Percentiles rank a stretch among this genome's conserved stretches.
These are phyloP conservation scores for Cordyceps javanica DNA, from an alignment of 2,329 filamentous ascomycete genomes.

Conservation along the genomic window DNA sequence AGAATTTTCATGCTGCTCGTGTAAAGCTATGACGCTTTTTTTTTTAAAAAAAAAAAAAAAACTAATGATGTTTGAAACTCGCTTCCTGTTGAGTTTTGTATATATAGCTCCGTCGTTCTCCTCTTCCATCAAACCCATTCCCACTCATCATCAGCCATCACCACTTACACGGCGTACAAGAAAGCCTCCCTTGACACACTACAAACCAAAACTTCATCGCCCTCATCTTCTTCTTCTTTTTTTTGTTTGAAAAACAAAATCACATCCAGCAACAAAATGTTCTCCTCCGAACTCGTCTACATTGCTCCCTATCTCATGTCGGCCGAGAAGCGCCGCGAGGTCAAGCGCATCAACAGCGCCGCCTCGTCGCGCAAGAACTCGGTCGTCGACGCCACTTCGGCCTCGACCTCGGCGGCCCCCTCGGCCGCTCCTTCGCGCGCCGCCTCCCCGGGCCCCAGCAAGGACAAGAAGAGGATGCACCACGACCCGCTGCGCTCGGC, in stretches of 20 bases:
- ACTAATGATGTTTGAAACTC: background rate
- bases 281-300: constrained; percentile 12
- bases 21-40: no score
- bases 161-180: constrained; percentile 12
- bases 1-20: background rate
- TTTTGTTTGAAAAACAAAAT: background rate
- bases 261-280: background rate
- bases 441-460: background rate
- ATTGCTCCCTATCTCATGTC: constrained; percentile 12
- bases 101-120: constrained; percentile 4
- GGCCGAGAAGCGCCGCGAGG: constrained; percentile 1
- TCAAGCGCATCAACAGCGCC: constrained; percentile 9
- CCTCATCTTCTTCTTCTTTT: no score
- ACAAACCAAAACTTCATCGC: background rate
- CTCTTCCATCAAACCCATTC: background rate
- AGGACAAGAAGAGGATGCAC: background rate
- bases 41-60: background rate
- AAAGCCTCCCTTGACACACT: no score
- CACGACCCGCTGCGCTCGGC: constrained; percentile 1
- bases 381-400: background rate
- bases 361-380: constrained; percentile 13
- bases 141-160: constrained; percentile 6
- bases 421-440: background rate
- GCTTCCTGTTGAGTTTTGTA: constrained; percentile 2
- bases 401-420: background rate